A percentile compares a stretch with the other conserved stretches of the same genome.
These are phyloP conservation scores for Ceratobasidium papillatum DNA, from an alignment of 1,284 basidiomycete genomes.

Conservation along the genomic window DNA sequence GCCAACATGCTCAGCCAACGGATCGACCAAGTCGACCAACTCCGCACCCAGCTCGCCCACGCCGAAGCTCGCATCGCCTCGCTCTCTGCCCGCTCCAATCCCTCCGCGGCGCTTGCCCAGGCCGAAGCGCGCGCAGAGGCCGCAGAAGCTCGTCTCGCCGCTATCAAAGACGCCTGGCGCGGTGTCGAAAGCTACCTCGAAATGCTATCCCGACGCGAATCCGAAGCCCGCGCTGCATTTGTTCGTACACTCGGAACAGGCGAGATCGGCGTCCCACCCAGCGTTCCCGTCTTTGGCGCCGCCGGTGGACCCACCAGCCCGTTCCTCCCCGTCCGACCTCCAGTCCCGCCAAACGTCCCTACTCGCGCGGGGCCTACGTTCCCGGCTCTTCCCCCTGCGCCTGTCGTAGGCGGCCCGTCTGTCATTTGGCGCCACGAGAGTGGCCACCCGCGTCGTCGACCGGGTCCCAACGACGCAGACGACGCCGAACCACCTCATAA, in stretches of 20 bases:
- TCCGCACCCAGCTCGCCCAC: conserved; percentile 37
- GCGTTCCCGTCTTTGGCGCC: conserved; percentile 26
- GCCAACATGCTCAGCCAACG: conserved; percentile 39
- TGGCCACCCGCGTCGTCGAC: conserved; percentile 18
- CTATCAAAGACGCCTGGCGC: conserved; percentile 36
- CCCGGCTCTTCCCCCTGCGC: conserved; percentile 20
- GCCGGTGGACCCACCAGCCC: conserved; percentile 14
- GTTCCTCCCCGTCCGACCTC: conserved; percentile 26
- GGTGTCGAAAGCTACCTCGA: conserved; percentile 31
- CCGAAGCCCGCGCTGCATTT: conserved; percentile 30
- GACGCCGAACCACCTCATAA: conserved; percentile 27
- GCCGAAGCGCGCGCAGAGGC: conserved; percentile 33
- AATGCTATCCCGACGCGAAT: conserved; percentile 23
- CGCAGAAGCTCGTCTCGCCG: conserved; percentile 26
- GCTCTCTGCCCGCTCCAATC: conserved; percentile 24
- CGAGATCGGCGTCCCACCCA: conserved; percentile 28
- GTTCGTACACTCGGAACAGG: conserved; percentile 27
- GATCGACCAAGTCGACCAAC: conserved; percentile 40
- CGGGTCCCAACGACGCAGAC: conserved; percentile 10
- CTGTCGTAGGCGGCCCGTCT: conserved; percentile 13
- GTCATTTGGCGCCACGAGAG: conserved; percentile 37
- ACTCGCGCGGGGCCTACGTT: conserved; percentile 11
- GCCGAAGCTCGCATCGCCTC: conserved; percentile 29
- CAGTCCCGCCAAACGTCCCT: conserved; percentile 29
- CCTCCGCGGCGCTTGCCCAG: conserved; percentile 16